Conservation (phyloP, 805 yeast genomes). For the Teunomyces panamensis region DNA sequence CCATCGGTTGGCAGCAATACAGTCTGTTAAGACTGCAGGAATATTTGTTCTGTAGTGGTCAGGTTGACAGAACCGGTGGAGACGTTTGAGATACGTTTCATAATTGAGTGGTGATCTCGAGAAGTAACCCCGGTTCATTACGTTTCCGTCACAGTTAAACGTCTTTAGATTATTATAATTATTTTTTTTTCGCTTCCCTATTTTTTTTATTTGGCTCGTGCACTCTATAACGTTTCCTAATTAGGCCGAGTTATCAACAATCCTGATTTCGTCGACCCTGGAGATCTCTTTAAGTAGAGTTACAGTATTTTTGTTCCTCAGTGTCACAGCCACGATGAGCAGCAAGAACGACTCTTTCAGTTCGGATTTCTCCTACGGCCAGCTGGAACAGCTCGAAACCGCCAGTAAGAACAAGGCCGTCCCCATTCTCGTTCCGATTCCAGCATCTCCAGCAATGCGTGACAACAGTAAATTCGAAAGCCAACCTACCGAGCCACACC, state of each 20-base stretch:
- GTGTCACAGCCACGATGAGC: background rate
- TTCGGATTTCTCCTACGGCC: conserved; percentile 1
- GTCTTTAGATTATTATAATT: background rate
- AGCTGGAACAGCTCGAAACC: background rate
- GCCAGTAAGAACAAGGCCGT: conserved; percentile 1
- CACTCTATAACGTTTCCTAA: conserved; percentile 12
- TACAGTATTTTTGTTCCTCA: background rate
- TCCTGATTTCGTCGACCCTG: background rate
- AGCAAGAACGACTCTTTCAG: conserved; percentile 2
- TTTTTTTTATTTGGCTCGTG: background rate
- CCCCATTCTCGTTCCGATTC: background rate
- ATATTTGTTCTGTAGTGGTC: background rate
- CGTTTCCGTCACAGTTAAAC: background rate
- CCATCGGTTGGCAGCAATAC: conserved; percentile 20
- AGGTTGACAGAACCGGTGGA: conserved; percentile 5
- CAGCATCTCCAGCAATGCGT: conserved; percentile 1
- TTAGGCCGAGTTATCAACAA: conserved; percentile 4
- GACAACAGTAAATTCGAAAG: background rate
- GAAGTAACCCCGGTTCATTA: conserved; percentile 8
- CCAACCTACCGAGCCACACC: background rate
- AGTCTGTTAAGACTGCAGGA: conserved; percentile 14
- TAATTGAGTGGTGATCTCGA: conserved; percentile 23
- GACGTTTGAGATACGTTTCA: conserved; percentile 21
- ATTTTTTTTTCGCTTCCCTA: background rate
- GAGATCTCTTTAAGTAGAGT: background rate